Evolutionary conservation across 805 yeast genomes (phyloP).

Genomic region (Teunomyces cretensis): DNA sequence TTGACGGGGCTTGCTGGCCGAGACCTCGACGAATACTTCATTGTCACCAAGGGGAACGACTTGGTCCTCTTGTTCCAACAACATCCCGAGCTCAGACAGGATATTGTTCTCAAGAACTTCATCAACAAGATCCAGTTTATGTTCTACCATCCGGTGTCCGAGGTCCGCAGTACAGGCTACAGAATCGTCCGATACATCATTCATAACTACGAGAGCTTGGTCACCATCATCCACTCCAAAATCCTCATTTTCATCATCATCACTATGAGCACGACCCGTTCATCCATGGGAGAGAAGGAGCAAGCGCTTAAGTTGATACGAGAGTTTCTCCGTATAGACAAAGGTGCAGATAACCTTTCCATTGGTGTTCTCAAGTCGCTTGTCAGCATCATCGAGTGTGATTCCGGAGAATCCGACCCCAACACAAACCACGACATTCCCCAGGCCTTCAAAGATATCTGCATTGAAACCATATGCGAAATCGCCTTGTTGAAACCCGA

Average conservation of each 20-base stretch:
- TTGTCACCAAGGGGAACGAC: conserved; percentile 65
- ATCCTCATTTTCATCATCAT: conserved; percentile 64
- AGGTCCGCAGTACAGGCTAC: conserved; percentile 73
- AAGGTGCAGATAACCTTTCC: conserved; percentile 53
- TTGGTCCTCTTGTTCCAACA: conserved; percentile 55
- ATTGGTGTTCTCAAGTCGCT: conserved; percentile 68
- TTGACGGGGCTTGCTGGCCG: conserved; percentile 51
- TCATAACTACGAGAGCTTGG: conserved; percentile 52
- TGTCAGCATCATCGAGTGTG: conserved; percentile 27
- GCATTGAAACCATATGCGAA: conserved; percentile 43
- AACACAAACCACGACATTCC: conserved; percentile 11
- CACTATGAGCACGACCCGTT: conserved; percentile 59
- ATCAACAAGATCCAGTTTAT: conserved; percentile 59
- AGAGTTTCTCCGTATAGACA: conserved; percentile 50
- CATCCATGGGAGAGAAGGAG: conserved; percentile 61
- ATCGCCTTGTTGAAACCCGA: conserved; percentile 39
- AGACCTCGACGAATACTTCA: conserved; percentile 47
- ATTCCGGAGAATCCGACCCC: background rate
- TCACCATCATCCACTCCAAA: conserved; percentile 51
- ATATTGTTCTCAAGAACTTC: conserved; percentile 59
- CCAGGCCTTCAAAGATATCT: conserved; percentile 40
- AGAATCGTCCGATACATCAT: conserved; percentile 68
- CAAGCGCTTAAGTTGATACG: conserved; percentile 76
- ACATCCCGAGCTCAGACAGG: conserved; percentile 61
- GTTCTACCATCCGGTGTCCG: conserved; percentile 55